phyloP scores from a whole-genome alignment of 2,329 filamentous ascomycete genomes.

The Aspergillus pseudoglaucus region DNA sequence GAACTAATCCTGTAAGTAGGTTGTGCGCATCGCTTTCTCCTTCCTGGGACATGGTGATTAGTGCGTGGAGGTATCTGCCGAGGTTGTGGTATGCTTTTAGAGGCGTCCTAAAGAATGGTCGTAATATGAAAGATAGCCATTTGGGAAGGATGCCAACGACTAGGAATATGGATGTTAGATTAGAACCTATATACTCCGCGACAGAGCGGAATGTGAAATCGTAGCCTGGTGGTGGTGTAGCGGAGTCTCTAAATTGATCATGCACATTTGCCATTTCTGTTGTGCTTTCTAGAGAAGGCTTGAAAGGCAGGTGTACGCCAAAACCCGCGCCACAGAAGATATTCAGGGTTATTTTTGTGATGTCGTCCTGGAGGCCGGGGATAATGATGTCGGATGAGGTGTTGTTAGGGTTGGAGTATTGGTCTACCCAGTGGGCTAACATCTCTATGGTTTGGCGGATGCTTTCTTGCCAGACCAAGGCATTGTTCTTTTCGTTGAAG shows the following conservation, averaged over 20 bases:
- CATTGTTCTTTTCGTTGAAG: constrained; percentile 41
- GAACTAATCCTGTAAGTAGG: constrained; percentile 11
- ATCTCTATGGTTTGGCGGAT: constrained; percentile 27
- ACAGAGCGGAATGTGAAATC: constrained; percentile 17
- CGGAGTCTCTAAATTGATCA: constrained; percentile 14
- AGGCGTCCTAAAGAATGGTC: constrained; percentile 25
- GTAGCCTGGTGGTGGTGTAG: constrained; percentile 12
- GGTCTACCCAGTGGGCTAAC: constrained; percentile 18
- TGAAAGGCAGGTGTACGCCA: constrained; percentile 18
- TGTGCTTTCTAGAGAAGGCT: constrained; percentile 9
- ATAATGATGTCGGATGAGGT: constrained; percentile 4
- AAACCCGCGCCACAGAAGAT: constrained; percentile 34
- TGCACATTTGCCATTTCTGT: constrained; percentile 10
- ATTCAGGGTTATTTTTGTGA: constrained; percentile 30
- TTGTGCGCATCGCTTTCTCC: constrained; percentile 15
- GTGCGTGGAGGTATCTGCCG: constrained; percentile 10
- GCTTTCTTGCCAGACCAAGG: constrained; percentile 34
- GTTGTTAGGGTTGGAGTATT: neutral
- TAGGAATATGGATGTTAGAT: constrained; percentile 9
- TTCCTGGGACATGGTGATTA: constrained; percentile 14
- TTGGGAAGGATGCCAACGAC: constrained; percentile 12
- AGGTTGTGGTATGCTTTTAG: constrained; percentile 22
- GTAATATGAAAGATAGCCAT: constrained; percentile 14
- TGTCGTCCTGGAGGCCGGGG: constrained; percentile 23
- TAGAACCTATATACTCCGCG: constrained; percentile 18